Base-by-base conservation (phyloP, 148 eudicot species). In the Chenopodium formosanum region DNA sequence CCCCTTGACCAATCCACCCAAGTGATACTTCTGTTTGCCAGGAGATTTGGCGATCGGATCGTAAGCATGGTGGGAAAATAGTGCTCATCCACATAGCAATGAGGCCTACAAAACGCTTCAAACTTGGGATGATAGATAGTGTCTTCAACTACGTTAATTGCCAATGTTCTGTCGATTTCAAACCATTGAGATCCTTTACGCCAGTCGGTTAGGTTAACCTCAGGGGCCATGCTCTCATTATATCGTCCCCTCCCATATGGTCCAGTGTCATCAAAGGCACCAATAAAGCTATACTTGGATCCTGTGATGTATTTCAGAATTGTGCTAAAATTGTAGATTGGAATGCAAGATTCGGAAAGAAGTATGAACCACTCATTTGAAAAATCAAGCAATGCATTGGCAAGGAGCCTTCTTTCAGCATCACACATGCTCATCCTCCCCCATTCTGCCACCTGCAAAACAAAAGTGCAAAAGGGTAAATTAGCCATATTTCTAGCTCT, bases 1-100 rank as follows among this genome's bases (percentile, higher is more conserved):
- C 98, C 95, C 76, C 94, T 89, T 7, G 98, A 93, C 98, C 98
- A 94, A 81, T 94, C 97, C n/a, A 93, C 97, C 92, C 89, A 93
- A 40, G 98, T 94, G 70, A 94, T 40, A 84, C 92, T 93, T 77
- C 98, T 76, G 81, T 94, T 94, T 17, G 97, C 93, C 85, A 93
- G 62, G 10, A 82, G 86, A 37, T 74, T 67, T 1, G 90, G 72
- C 3, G 97, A 90, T 75, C 40, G 82, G 76, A 94, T 94, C n/a
- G 87, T 89, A 74, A 94, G 86, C 91, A 94, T 89, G 82, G 98
- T 94, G 7, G 97, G 97, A 68, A 94, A 94, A 78, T 94, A 94
- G 78, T 94, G 98, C 78, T 94, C 98, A 48, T 94, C 98, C 69
- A 90, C 97, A 52, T 93, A 94, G 76, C 97, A 94, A 9, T 80